These are phyloP conservation scores for Colletotrichum karsti DNA, from an alignment of 2,329 filamentous ascomycete genomes.

Conservation along the genomic window DNA sequence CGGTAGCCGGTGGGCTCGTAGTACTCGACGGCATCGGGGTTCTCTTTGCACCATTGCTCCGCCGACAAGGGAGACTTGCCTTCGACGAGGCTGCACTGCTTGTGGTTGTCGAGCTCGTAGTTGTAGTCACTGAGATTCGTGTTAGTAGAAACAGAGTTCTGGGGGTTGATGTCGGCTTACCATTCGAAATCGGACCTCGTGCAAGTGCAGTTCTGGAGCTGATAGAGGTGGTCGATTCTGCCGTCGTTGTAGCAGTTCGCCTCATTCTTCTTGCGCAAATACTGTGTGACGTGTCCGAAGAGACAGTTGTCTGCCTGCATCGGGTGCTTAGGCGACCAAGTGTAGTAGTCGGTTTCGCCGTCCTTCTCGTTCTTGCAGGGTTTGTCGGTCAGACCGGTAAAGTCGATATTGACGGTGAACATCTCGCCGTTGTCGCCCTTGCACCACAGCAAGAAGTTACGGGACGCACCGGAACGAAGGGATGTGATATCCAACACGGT, in stretches of 20 bases:
- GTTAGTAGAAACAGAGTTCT: constrained; percentile 35
- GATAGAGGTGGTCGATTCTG: constrained; percentile 75
- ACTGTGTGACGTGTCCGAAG: constrained; percentile 90
- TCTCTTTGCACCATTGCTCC: constrained; percentile 58
- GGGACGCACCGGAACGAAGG: constrained; percentile 85
- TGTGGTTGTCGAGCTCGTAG: constrained; percentile 81
- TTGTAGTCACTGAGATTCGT: constrained; percentile 80
- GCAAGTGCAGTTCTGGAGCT: constrained; percentile 83
- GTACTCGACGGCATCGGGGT: constrained; percentile 80
- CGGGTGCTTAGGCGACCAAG: constrained; percentile 91
- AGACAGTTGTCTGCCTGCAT: constrained; percentile 81
- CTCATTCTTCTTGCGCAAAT: constrained; percentile 87
- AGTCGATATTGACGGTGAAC: constrained; percentile 86
- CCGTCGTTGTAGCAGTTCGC: constrained; percentile 84
- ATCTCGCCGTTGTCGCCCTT: constrained; percentile 63
- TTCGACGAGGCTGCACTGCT: constrained; percentile 78
- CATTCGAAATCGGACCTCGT: constrained; percentile 91
- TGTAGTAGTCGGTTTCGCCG: constrained; percentile 69
- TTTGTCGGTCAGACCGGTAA: constrained; percentile 79
- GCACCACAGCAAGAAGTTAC: constrained; percentile 93
- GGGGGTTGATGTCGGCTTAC: constrained; percentile 56
- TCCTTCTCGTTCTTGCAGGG: constrained; percentile 76
- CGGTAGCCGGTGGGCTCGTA: constrained; percentile 89
- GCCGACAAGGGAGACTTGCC: constrained; percentile 71
- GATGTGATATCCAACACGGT: constrained; percentile 85